phyloP scores from a whole-genome alignment of 345 rosid species.

The rapeseed (Brassica napus) region Da-Ae NC_063440.1:18762001-18762500 shows the following conservation, averaged over 20 bases:
- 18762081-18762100: not conserved
- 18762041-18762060: not conserved
- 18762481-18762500: not conserved
- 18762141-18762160: not conserved
- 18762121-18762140: not conserved
- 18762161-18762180: not conserved
- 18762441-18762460: not conserved
- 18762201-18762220: not conserved
- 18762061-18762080: not conserved
- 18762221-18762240: not conserved
- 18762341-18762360: not conserved
- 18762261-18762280: not conserved
- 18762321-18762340: not conserved
- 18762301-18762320: not conserved
- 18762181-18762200: not conserved
- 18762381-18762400: not conserved
- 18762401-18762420: not conserved
- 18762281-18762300: not conserved
- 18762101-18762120: not conserved
- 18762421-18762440: not conserved
- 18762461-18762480: not conserved
- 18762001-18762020: not conserved
- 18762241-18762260: not conserved
- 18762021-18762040: not conserved
- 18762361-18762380: not conserved